Base-by-base conservation (phyloP, 2,329 filamentous ascomycete species). In the Gyromitra esculenta region DNA sequence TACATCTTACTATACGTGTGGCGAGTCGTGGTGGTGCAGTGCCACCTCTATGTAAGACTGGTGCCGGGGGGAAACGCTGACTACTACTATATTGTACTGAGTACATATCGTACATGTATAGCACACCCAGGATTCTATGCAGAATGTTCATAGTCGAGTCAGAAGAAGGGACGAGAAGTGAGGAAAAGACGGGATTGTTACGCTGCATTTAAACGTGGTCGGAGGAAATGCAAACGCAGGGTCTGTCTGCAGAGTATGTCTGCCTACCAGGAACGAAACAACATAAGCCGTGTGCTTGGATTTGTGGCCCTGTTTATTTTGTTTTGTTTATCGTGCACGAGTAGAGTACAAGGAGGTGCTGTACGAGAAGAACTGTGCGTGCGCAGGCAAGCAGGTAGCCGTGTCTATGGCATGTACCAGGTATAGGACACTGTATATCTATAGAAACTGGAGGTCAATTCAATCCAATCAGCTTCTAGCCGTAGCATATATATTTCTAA, bases 401-500 rank as follows among this genome's bases (percentile, higher is more conserved):
- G 48, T 39, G 45, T 71, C 18, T 25, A 37, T 52, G 45, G 66
- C 65, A 18, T 70, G 59, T 43, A 35, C 72, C 41, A 75, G 72
- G 57, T 74, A 70, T 70, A 70, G 48, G 43, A 37, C 11, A 50
- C 56, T 39, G n/a, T 54, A 68, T 60, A 50, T 50, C 37, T 9
- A 60, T 37, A 60, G 41, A 63, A 62, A 41, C 18, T n/a, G 35
- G 63, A 56, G 56, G 72, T 50, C 25, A 15, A 25, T 63, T 69
- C 54, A 25, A 13, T 37, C 15, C 41, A 48, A 50, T 69, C 54
- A 18, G 7, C 50, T 15, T 18, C 48, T 25, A 43, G 11, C 48
- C 68, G 62, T 73, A 25, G 50, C 65, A 59, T 63, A 69, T 54
- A 69, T 64, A 60, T 71, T 70, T 71, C 65, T 65, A 59, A 39